Evolutionary conservation across 2,329 filamentous ascomycete genomes (phyloP), one percentile per base, ranked within the genome.

Genomic region (Geosmithia flava): DNA sequence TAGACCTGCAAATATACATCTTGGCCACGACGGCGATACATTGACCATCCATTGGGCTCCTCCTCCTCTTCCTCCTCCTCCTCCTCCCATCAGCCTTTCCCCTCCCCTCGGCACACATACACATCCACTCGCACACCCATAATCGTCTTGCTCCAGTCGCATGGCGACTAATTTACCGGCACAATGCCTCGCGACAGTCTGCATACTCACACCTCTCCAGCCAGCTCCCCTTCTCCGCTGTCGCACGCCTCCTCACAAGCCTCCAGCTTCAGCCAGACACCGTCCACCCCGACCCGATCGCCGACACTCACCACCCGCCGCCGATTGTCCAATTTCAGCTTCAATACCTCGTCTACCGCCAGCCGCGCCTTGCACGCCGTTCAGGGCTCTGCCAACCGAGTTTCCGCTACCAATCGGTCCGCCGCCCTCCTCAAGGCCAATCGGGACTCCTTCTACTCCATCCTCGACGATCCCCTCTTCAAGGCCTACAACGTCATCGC

Each of bases 381-480:
- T 11, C 10, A 37, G 11, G 15, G 11, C 33, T 37, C 33, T 11
- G 33, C 15, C 33, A 37, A 37, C 33, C 33, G 19, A 3, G 19
- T 16, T 11, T 41, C 39, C 19, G 39, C 39, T 13, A 27, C 39
- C 15, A 41, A 16, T 41, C 19, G 39, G 6, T 19, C 41, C 41
- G 41, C 17, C 13, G 17, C 41, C 17, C 17, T 42, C 29, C 10
- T 29, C 49, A 54, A 49, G 56, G 54, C 47, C 60, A 37, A 62
- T 55, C 67, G 72, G 51, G 70, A 72, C 54, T 79, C 74, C 17
- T 62, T 76, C 53, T 60, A 67, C 46, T 76, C 73, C 50, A 73
- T 78, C 51, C 63, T 74, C 57, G 71, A 78, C 67, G 74, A 77
- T 53, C 72, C 72, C 29, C 76, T 77, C 59, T 74, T 75, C 62